Conservation (phyloP, 176 grass and related monocot species). For the Typha latifolia region DNA sequence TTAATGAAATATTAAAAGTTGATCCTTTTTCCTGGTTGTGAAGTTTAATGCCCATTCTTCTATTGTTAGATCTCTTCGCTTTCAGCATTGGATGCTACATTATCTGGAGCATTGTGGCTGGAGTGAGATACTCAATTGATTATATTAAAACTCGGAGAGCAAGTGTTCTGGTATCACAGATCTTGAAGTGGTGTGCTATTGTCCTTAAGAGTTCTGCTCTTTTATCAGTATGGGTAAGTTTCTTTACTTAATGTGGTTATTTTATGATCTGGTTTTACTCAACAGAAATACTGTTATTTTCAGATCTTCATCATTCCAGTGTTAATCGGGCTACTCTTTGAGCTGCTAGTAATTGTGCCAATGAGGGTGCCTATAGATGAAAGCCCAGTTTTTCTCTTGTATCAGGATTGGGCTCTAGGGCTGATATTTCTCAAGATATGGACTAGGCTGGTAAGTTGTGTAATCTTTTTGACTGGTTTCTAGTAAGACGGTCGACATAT, state of each 20-base stretch:
- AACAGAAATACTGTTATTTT: constrained; percentile 18
- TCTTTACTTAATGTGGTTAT: not conserved
- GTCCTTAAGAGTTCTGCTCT: constrained; percentile 47
- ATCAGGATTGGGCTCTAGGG: constrained; percentile 97
- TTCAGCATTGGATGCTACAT: constrained; percentile 97
- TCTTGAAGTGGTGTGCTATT: constrained; percentile 90
- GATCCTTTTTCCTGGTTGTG: not conserved
- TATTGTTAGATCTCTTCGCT: constrained; percentile 45
- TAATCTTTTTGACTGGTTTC: not conserved
- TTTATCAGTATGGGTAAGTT: constrained; percentile 66
- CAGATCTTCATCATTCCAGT: constrained; percentile 94
- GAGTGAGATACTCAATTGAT: constrained; percentile 77
- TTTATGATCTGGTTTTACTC: constrained; percentile 2
- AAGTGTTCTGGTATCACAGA: constrained; percentile 56
- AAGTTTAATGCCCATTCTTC: constrained; percentile 28
- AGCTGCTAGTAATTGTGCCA: constrained; percentile 90
- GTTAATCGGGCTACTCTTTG: constrained; percentile 88
- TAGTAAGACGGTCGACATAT: not conserved
- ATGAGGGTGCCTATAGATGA: constrained; percentile 96
- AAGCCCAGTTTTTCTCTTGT: constrained; percentile 89
- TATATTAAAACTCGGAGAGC: constrained; percentile 57
- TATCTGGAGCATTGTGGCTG: constrained; percentile 64
- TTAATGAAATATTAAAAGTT: not conserved
- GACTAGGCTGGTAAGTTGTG: constrained; percentile 68
- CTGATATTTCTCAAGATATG: constrained; percentile 97